phyloP scores from a whole-genome alignment of 768 basidiomycete species.

The Kwoniella botswanensis region DNA sequence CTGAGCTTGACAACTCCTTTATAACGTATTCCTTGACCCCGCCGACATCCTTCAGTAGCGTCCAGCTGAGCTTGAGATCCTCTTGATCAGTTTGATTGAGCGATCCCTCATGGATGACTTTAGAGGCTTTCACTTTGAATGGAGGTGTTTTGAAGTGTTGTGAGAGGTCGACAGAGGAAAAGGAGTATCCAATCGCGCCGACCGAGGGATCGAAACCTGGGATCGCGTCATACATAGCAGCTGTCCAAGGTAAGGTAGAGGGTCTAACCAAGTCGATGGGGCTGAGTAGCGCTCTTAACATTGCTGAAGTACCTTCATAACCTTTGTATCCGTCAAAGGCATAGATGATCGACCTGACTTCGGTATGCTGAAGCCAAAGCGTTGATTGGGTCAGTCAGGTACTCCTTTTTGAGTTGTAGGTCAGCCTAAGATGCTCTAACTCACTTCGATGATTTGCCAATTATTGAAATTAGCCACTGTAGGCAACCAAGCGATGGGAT shows the following conservation, averaged over 20 bases:
- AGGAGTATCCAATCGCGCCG: not conserved
- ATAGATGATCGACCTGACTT: not conserved
- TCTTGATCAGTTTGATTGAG: not conserved
- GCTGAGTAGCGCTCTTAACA: not conserved
- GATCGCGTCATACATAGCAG: not conserved
- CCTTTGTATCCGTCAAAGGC: not conserved
- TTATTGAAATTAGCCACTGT: not conserved
- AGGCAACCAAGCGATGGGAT: not conserved
- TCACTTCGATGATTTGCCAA: not conserved
- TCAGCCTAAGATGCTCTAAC: not conserved
- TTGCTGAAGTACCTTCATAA: not conserved
- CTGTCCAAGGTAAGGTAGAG: not conserved
- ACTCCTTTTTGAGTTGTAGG: not conserved
- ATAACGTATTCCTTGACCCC: not conserved
- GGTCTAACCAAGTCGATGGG: not conserved
- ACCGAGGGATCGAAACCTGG: not conserved
- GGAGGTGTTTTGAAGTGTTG: not conserved
- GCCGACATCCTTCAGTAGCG: not conserved
- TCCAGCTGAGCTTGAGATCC: not conserved
- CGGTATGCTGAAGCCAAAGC: not conserved
- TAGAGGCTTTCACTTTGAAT: not conserved
- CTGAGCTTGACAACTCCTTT: not conserved
- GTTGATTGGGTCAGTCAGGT: not conserved
- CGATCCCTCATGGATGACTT: not conserved
- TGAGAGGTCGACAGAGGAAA: not conserved